phyloP scores from a whole-genome alignment of 2,329 filamentous ascomycete genomes.

The Aspergillus pseudotamarii region DNA sequence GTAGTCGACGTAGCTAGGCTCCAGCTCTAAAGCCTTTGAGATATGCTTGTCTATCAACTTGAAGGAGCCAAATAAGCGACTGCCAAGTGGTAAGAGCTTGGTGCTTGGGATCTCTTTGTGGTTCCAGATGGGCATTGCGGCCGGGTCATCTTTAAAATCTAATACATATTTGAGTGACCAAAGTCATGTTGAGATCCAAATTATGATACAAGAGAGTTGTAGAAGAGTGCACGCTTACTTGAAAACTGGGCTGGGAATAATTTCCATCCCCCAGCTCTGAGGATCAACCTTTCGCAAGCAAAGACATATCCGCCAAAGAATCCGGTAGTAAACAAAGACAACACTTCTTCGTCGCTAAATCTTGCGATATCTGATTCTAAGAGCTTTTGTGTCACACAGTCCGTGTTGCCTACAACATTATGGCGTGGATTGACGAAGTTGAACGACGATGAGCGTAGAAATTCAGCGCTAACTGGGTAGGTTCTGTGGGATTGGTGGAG shows the following conservation, averaged over 20 bases:
- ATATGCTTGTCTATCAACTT: constrained; percentile 19
- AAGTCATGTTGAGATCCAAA: not conserved
- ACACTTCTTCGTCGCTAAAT: constrained; percentile 17
- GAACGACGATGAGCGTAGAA: constrained; percentile 15
- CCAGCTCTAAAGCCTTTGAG: not conserved
- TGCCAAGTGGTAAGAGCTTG: constrained; percentile 15
- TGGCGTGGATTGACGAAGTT: constrained; percentile 20
- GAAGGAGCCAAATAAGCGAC: constrained; percentile 17
- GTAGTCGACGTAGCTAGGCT: constrained; percentile 20
- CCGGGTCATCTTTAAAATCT: constrained; percentile 1
- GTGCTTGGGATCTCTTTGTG: constrained; percentile 3
- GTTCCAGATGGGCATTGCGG: constrained; percentile 11
- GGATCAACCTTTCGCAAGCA: constrained; percentile 12
- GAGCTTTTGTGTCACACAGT: constrained; percentile 17
- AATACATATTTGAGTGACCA: not conserved
- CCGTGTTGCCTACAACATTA: constrained; percentile 13
- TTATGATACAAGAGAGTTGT: not conserved
- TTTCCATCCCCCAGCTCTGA: constrained; percentile 6
- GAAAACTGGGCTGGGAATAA: not conserved
- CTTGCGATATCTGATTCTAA: constrained; percentile 11
- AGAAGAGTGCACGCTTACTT: not conserved
- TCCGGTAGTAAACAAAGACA: constrained; percentile 19
- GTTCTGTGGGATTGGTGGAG: constrained; percentile 14
- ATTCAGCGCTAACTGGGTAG: constrained; percentile 11
- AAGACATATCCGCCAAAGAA: constrained; percentile 23